These are phyloP conservation scores for Brassica juncea DNA, from an alignment of 345 rosid genomes.

Conservation along the genomic window DNA sequence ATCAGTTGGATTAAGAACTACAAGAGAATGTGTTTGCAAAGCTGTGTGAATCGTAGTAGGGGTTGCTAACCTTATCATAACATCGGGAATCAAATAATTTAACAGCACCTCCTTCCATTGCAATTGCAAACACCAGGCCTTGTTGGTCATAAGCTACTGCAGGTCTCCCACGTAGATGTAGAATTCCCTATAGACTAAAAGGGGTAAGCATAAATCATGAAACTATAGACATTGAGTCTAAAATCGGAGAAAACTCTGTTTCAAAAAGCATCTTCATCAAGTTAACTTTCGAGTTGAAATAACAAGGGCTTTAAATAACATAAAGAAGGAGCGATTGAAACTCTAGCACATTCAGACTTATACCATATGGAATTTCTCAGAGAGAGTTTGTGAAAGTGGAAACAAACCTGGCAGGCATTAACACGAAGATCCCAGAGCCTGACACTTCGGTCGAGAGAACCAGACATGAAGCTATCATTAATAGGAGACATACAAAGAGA, in stretches of 20 bases:
- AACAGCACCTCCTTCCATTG: slow-evolving; percentile 99
- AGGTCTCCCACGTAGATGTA: slow-evolving; percentile 89
- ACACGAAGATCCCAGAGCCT: slow-evolving; percentile 99
- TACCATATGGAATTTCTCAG: neutral
- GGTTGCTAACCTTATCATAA: slow-evolving; percentile 74
- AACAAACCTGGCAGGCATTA: slow-evolving; percentile 95
- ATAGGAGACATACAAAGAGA: slow-evolving; percentile 97
- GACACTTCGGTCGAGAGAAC: slow-evolving; percentile 86
- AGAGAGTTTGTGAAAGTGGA: neutral
- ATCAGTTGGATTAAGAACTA: slow-evolving; percentile 1
- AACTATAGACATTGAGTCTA: slow-evolving; percentile 19
- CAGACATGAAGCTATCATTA: slow-evolving; percentile 99
- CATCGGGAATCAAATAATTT: slow-evolving; percentile 94
- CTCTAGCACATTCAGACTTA: neutral
- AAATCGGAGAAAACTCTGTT: neutral
- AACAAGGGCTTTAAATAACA: neutral
- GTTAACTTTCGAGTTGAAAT: neutral
- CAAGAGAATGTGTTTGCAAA: neutral
- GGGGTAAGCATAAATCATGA: slow-evolving; percentile 62
- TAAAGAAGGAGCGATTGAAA: neutral
- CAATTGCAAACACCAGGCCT: slow-evolving; percentile 97
- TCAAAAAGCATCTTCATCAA: neutral
- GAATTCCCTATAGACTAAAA: slow-evolving; percentile 78
- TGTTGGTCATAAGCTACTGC: slow-evolving; percentile 98
- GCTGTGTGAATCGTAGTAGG: neutral